Percentiles rank a stretch among this genome's conserved stretches.
Conservation (phyloP, 2,329 filamentous ascomycete species). For the Verticillium nonalfalfae region DNA sequence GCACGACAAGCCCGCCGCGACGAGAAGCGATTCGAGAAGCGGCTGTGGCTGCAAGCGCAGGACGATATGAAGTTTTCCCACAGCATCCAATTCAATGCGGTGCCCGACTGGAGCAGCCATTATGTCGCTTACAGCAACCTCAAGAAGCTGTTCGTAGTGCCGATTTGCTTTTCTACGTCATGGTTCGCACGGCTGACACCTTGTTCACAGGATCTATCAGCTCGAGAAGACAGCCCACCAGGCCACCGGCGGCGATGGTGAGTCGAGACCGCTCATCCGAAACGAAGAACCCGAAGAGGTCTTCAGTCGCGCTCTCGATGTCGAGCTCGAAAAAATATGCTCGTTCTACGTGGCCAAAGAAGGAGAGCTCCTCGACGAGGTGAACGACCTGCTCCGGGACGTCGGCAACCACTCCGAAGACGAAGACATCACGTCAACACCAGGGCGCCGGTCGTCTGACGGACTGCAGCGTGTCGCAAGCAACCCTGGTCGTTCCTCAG, state of each 20-base stretch:
- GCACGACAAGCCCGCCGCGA: slow-evolving; percentile 25
- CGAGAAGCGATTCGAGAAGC: slow-evolving; percentile 54
- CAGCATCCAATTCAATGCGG: slow-evolving; percentile 98
- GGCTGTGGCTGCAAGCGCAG: slow-evolving; percentile 61
- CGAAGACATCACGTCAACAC: slow-evolving; percentile 8
- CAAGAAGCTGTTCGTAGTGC: slow-evolving; percentile 78
- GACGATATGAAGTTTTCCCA: slow-evolving; percentile 99
- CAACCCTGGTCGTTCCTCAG: slow-evolving; percentile 36
- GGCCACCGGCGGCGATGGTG: slow-evolving; percentile 59
- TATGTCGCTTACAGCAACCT: slow-evolving; percentile 98
- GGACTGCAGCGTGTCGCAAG: slow-evolving; percentile 22
- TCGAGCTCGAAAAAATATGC: slow-evolving; percentile 89
- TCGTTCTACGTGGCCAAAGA: slow-evolving; percentile 90
- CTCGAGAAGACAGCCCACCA: slow-evolving; percentile 82
- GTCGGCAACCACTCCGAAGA: slow-evolving; percentile 56
- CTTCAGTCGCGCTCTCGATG: slow-evolving; percentile 75
- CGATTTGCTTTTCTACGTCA: background rate
- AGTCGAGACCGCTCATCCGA: slow-evolving; percentile 76
- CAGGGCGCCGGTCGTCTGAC: slow-evolving; percentile 11
- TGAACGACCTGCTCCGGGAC: slow-evolving; percentile 70
- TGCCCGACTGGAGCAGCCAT: slow-evolving; percentile 98
- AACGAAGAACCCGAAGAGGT: slow-evolving; percentile 71
- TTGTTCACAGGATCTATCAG: slow-evolving; percentile 71
- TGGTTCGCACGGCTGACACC: background rate
- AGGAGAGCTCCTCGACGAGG: slow-evolving; percentile 75